These are phyloP conservation scores for Curvularia sp. DNA, from an alignment of 2,329 filamentous ascomycete species.

Conservation along the genomic window DNA sequence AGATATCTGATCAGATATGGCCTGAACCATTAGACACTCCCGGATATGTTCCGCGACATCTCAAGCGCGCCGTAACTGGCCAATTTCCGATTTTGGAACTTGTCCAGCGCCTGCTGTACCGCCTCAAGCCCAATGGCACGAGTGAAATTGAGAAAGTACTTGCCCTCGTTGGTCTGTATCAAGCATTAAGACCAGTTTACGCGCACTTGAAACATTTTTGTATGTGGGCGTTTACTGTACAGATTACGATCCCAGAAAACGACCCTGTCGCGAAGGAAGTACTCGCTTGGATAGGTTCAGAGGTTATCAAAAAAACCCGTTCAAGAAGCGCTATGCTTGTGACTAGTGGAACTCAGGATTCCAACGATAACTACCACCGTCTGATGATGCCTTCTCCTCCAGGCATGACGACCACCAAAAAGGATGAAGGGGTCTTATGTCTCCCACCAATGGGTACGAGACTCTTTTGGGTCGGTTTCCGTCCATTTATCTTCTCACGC, in stretches of 20 bases:
- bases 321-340: constrained; percentile 36
- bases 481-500: constrained; percentile 39
- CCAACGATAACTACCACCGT: constrained; percentile 8
- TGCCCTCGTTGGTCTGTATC: constrained; percentile 35
- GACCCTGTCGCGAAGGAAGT: constrained; percentile 38
- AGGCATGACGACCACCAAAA: neutral
- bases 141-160: constrained; percentile 35
- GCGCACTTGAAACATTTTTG: constrained; percentile 27
- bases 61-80: constrained; percentile 28
- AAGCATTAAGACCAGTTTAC: constrained; percentile 29
- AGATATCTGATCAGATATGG: constrained; percentile 20
- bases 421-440: constrained; percentile 20
- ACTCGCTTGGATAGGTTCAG: constrained; percentile 35
- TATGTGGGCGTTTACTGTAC: constrained; percentile 30
- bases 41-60: constrained; percentile 34
- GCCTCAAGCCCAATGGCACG: constrained; percentile 26
- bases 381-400: constrained; percentile 4
- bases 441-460: constrained; percentile 32
- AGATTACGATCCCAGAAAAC: constrained; percentile 33
- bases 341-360: constrained; percentile 23
- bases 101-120: constrained; percentile 36
- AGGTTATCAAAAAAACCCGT: constrained; percentile 34
- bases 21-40: constrained; percentile 36
- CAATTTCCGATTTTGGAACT: constrained; percentile 40
- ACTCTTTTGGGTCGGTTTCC: constrained; percentile 42